Percentiles rank a stretch among this genome's conserved stretches.
These are phyloP conservation scores for Tuber magnatum DNA, from an alignment of 495 filamentous ascomycete species.

Conservation along the genomic window DNA sequence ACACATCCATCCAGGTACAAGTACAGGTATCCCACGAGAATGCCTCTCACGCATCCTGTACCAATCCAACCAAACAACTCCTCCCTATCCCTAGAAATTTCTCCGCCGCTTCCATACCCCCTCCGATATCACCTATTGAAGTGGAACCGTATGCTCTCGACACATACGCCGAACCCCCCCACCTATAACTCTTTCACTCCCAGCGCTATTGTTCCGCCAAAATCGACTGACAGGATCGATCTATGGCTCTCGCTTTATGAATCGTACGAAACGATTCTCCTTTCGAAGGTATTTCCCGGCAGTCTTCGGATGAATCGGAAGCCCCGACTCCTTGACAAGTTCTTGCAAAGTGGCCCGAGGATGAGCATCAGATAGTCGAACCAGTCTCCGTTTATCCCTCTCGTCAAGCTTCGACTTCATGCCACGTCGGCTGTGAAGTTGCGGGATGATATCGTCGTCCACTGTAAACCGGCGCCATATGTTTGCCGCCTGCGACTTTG, in stretches of 20 bases:
- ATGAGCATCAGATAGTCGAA: slow-evolving; percentile 3
- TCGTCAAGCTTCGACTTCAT: slow-evolving; percentile 5
- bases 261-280: neutral
- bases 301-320: slow-evolving; percentile 4
- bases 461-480: neutral
- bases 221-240: neutral
- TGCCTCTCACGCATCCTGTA: neutral
- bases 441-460: neutral
- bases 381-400: neutral
- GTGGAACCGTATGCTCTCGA: neutral
- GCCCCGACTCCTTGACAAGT: slow-evolving; percentile 1
- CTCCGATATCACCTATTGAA: neutral
- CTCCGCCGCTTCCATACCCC: neutral
- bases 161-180: neutral
- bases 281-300: slow-evolving; percentile 7
- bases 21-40: neutral
- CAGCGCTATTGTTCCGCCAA: neutral
- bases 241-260: neutral
- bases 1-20: neutral
- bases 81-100: neutral
- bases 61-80: neutral
- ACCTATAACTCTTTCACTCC: neutral
- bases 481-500: slow-evolving; percentile 13
- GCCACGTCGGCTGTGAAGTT: neutral
- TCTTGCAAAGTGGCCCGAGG: slow-evolving; percentile 7